phyloP scores from a whole-genome alignment of 495 filamentous ascomycete genomes.

The Aspergillus conjunctus region DNA sequence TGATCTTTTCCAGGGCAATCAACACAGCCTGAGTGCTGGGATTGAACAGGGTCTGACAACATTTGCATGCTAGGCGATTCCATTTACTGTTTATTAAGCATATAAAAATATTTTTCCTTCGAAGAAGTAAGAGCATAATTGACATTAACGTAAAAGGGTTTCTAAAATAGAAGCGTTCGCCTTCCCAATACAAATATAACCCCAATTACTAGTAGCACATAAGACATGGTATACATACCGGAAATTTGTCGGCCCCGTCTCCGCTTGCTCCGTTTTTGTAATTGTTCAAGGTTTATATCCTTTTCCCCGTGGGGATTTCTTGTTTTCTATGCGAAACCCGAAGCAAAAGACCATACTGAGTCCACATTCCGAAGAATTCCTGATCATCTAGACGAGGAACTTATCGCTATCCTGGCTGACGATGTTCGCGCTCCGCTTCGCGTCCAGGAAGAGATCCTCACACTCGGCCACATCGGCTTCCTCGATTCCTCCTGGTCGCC shows the following conservation, averaged over 20 bases:
- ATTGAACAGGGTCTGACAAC: no score
- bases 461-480: conserved; percentile 84
- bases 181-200: conserved; percentile 19
- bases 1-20: background rate
- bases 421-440: conserved; percentile 75
- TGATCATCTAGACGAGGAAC: conserved; percentile 51
- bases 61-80: no score
- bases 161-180: conserved; percentile 16
- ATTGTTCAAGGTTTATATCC: background rate
- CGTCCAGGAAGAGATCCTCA: conserved; percentile 87
- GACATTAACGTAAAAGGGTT: conserved; percentile 28
- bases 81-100: no score
- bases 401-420: conserved; percentile 64
- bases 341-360: conserved; percentile 3
- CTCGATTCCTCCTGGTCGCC: conserved; percentile 70
- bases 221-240: conserved; percentile 33
- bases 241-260: conserved; percentile 8
- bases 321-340: background rate
- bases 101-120: no score
- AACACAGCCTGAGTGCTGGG: background rate
- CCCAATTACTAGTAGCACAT: conserved; percentile 15
- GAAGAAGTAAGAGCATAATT: conserved; percentile 10
- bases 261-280: conserved; percentile 11
- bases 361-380: conserved; percentile 27
- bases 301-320: background rate